Base-by-base conservation (phyloP, 2,329 filamentous ascomycete genomes). In the Scorias spongiosa region DNA sequence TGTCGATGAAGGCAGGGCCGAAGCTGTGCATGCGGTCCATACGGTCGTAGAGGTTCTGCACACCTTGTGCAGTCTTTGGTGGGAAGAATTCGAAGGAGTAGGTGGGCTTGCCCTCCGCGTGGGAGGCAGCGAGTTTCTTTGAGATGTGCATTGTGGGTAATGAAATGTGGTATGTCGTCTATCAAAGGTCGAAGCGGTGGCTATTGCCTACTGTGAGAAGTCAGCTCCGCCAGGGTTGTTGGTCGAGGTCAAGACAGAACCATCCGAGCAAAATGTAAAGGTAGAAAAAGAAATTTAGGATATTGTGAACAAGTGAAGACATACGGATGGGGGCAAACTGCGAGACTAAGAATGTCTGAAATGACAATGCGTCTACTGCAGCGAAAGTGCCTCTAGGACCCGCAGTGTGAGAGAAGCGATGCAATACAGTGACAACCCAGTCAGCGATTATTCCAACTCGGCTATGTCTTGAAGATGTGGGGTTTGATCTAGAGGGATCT, bases 11-110 rank as follows among this genome's bases (percentile, higher is more conserved):
- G 58, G 88, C 82, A 50, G 89, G 91, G 1, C 87, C 91, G 50
- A 93, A 77, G 57, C 81, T 78, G 66, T 94, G 87, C 91, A 98
- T 98, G 66, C 88, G 87, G 67, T 98, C 91, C 84, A 98, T 96
- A 55, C 91, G 85, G 57, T 98, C 91, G 72, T 98, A 98, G 46
- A 98, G 80, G 64, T 98, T 98, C 69, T 98, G 91, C 10, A 98
- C 89, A 73, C 91, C 91, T 68, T 91, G 85, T 10, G 85, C 83
- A 7, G 91, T 98, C 71, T 98, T 98, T 34, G 91, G 91, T 42
- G 91, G 91, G 67, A 98, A 98, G 73, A 94, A 98, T 66, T 98
- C 91, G 70, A 98, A 98, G 47, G 91, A 98, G 72, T 95, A 95
- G 60, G 87, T 91, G 46, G 88, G 82, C 57, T 82, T 76, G 61